Conservation (phyloP, 2,329 filamentous ascomycete species). For the Sclerotinia sclerotiorum region DNA sequence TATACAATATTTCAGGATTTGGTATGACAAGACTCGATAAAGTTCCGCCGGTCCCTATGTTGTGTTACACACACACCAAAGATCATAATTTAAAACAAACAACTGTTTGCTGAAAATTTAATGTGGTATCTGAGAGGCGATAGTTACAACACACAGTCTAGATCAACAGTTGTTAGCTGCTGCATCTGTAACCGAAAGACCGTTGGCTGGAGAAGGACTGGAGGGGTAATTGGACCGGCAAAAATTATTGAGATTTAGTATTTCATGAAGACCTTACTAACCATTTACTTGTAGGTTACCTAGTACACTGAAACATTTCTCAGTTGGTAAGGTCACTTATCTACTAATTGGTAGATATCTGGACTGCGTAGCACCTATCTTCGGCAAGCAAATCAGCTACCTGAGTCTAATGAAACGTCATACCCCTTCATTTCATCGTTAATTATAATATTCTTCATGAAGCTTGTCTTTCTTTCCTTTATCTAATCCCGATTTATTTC, state of each 20-base stretch:
- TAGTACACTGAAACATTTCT: not conserved
- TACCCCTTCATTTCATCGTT: not conserved
- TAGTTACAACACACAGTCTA: not conserved
- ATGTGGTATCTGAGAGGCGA: not conserved
- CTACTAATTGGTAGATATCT: not conserved
- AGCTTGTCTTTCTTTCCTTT: not conserved
- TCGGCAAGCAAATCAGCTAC: not conserved
- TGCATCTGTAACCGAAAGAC: not conserved
- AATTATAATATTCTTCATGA: not conserved
- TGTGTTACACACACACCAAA: not conserved
- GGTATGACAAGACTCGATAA: not conserved
- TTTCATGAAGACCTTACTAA: not conserved
- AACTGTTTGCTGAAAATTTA: not conserved
- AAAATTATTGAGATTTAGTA: not conserved
- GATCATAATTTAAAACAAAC: not conserved
- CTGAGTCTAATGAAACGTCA: not conserved
- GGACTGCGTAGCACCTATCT: not conserved
- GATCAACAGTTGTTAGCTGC: not conserved
- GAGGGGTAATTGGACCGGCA: not conserved
- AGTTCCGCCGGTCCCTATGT: too few relatives aligned
- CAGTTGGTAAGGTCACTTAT: not conserved
- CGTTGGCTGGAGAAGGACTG: not conserved
- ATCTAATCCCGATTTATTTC: not conserved
- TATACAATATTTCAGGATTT: not conserved
- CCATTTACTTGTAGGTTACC: too few relatives aligned